These are phyloP conservation scores for Leccinum variicolor DNA, from an alignment of 768 basidiomycete species.

Conservation along the genomic window DNA sequence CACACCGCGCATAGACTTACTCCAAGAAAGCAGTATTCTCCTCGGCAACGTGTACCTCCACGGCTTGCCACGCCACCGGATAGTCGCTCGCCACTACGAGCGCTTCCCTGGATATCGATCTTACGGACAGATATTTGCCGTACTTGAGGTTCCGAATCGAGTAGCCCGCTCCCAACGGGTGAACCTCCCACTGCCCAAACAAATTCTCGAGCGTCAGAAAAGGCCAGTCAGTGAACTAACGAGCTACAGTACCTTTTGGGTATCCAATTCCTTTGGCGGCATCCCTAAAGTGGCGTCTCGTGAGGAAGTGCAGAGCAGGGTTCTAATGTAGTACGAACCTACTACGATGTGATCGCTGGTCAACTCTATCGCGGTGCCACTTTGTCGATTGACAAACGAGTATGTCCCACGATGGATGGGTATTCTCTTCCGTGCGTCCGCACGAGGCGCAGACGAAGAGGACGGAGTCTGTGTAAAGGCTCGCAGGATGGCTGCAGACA, in stretches of 20 bases:
- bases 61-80: slow-evolving; percentile 27
- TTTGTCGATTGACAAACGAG: slow-evolving; percentile 30
- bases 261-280: slow-evolving; percentile 28
- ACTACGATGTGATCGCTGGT: slow-evolving; percentile 20
- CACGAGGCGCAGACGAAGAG: slow-evolving; percentile 11
- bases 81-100: slow-evolving; percentile 25
- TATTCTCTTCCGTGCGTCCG: slow-evolving; percentile 17
- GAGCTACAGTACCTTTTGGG: slow-evolving; percentile 20
- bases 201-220: neutral
- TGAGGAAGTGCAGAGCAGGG: neutral
- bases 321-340: slow-evolving; percentile 12
- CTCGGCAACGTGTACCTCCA: slow-evolving; percentile 22
- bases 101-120: slow-evolving; percentile 23
- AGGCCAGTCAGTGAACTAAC: neutral
- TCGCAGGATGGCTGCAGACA: slow-evolving; percentile 23
- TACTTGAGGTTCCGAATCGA: slow-evolving; percentile 31
- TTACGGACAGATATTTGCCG: slow-evolving; percentile 29
- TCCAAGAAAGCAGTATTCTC: slow-evolving; percentile 29
- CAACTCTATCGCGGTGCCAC: slow-evolving; percentile 32
- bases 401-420: slow-evolving; percentile 31
- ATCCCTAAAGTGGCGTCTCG: slow-evolving; percentile 17
- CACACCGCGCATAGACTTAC: slow-evolving; percentile 7
- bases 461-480: slow-evolving; percentile 14
- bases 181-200: slow-evolving; percentile 27
- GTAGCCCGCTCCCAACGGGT: slow-evolving; percentile 27